Evolutionary conservation across 169 alveolate species (phyloP), one percentile per base, ranked within the genome.

Genomic region (Plasmodium gonderi): DNA sequence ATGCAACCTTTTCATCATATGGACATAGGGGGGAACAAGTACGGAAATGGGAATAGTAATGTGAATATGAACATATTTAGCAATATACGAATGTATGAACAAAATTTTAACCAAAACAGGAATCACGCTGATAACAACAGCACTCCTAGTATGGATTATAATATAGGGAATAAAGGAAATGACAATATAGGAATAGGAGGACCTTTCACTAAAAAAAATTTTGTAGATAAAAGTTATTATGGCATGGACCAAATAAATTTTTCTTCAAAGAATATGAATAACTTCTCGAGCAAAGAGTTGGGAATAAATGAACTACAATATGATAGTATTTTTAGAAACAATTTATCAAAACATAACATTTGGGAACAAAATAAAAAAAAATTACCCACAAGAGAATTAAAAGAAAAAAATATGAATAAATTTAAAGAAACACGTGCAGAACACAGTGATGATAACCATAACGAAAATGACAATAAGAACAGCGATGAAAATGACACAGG

Each of bases 51-150:
- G 6, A 26, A 67, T 44, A 81, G 38, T 23, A 69, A 17, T 79
- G 90, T 45, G 60, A 67, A 82, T 29, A 82, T 42, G 81, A 69
- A 20, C 72, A 69, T 69, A 47, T 69, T 68, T 69, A 82, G 64
- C 33, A 72, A 82, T 82, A 82, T 82, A 49, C 74, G 74, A 68
- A 82, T 82, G 82, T 67, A 51, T 14, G 65, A 83, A 54, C 54
- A 45, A 23, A 29, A 26, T 23, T 79, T 31, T 31, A 26, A 83
- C 40, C 17, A 69, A 31, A 47, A 31, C 82, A 38, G 44, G 45
- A 65, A 40, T 42, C 14, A 17, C 17, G 38, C 45, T 17, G 78
- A 72, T 14, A 49, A 20, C 31, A 72, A 42, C 44, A 67, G 47
- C 14, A 81, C 11, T 20, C 42, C 33, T 8, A 79, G 49, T 14